These are phyloP conservation scores for Cadophora malorum DNA, from an alignment of 2,329 filamentous ascomycete species.

Conservation along the genomic window DNA sequence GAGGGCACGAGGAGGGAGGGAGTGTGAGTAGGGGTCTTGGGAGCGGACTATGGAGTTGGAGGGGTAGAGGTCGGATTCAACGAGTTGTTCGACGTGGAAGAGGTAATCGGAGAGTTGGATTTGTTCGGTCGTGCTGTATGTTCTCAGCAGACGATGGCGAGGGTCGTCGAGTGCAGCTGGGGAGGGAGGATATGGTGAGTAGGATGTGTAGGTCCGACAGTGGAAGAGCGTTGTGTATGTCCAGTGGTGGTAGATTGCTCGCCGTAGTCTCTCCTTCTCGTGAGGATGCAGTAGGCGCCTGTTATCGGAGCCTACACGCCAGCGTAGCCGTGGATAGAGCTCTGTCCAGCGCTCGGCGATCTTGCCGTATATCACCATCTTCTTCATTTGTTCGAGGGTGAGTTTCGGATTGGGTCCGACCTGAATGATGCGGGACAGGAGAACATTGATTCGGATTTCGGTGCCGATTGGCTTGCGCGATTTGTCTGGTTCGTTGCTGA, in stretches of 20 bases:
- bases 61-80: conserved; percentile 43
- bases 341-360: conserved; percentile 43
- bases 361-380: conserved; percentile 43
- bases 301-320: conserved; percentile 42
- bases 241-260: conserved; percentile 45
- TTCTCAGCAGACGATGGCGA: conserved; percentile 40
- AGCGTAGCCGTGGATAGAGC: conserved; percentile 43
- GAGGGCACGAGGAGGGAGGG: conserved; percentile 35
- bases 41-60: conserved; percentile 38
- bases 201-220: conserved; percentile 41
- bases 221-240: conserved; percentile 44
- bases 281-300: conserved; percentile 40
- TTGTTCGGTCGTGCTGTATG: conserved; percentile 40
- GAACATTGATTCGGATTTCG: conserved; percentile 39
- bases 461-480: conserved; percentile 41
- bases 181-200: conserved; percentile 39
- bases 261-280: conserved; percentile 40
- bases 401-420: conserved; percentile 35
- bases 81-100: conserved; percentile 40
- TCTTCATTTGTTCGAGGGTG: conserved; percentile 41
- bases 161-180: conserved; percentile 37
- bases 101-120: conserved; percentile 42
- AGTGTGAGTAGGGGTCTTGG: conserved; percentile 38
- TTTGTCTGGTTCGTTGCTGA: conserved; percentile 42
- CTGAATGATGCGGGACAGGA: conserved; percentile 38